phyloP scores from a whole-genome alignment of 306 rosid genomes.

The Acacia melanoxylon region DNA sequence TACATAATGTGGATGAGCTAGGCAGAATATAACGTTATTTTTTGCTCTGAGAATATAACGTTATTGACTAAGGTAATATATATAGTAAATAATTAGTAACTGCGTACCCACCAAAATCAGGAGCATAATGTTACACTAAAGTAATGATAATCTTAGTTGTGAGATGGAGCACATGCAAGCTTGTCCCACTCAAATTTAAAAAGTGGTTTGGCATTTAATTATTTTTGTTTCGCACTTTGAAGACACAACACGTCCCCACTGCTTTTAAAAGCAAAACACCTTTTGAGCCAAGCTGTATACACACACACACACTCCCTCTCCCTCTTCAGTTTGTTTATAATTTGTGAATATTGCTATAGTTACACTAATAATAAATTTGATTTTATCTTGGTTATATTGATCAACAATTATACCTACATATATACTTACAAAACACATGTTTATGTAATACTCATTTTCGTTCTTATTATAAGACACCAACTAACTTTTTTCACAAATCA shows the following conservation, averaged over 20 bases:
- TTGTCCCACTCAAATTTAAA: slow-evolving; percentile 41
- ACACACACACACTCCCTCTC: too few relatives aligned
- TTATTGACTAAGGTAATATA: background rate
- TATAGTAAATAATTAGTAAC: background rate
- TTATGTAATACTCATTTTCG: too few relatives aligned
- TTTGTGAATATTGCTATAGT: too few relatives aligned
- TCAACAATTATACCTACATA: background rate
- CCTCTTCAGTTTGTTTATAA: background rate
- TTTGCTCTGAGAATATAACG: background rate
- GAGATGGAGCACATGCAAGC: slow-evolving; percentile 43
- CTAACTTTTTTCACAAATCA: too few relatives aligned
- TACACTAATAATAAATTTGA: too few relatives aligned
- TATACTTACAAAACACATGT: background rate
- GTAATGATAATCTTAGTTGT: slow-evolving; percentile 11
- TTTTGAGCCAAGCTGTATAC: background rate
- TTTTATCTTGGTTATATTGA: background rate
- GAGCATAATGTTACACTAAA: background rate
- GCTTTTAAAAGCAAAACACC: slow-evolving; percentile 43
- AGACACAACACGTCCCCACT: slow-evolving; percentile 39
- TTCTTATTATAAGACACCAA: too few relatives aligned
- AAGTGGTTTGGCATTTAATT: slow-evolving; percentile 45
- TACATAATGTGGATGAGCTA: background rate
- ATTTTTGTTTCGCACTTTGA: slow-evolving; percentile 42
- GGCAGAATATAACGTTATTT: background rate
- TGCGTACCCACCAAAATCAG: background rate